phyloP scores from a whole-genome alignment of 108 stramenopile genomes.

The Schizochytrium sp. region DNA sequence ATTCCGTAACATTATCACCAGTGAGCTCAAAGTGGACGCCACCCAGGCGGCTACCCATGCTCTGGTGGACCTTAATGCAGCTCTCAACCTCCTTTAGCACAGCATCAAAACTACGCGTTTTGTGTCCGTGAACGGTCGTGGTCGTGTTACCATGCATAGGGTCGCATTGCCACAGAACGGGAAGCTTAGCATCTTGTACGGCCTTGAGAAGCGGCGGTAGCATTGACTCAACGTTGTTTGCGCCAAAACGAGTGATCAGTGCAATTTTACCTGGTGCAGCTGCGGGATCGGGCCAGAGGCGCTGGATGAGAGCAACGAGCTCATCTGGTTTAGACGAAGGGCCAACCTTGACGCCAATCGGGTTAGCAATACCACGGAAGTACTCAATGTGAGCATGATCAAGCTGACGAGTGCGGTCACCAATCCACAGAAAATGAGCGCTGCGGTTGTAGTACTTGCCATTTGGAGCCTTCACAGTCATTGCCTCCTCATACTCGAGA shows the following conservation, averaged over 20 bases:
- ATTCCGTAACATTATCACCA: conserved; percentile 98
- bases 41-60: conserved; percentile 95
- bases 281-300: conserved; percentile 26
- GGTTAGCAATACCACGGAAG: conserved; percentile 94
- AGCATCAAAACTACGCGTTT: conserved; percentile 94
- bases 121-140: conserved; percentile 87
- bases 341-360: conserved; percentile 94
- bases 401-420: conserved; percentile 96
- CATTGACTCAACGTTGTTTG: conserved; percentile 91
- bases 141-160: conserved; percentile 98
- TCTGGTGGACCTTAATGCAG: conserved; percentile 98
- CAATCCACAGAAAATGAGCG: conserved; percentile 98
- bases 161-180: conserved; percentile 93
- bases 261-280: conserved; percentile 87
- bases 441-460: conserved; percentile 95
- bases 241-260: conserved; percentile 98
- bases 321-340: conserved; percentile 88
- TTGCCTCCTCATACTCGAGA: conserved; percentile 95
- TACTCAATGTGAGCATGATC: conserved; percentile 99
- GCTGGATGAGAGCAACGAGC: conserved; percentile 75
- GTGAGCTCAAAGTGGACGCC: conserved; percentile 98
- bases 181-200: conserved; percentile 90
- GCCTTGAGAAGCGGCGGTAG: conserved; percentile 95
- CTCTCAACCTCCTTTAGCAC: conserved; percentile 93
- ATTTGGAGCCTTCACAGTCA: conserved; percentile 76